Evolutionary conservation across 2,329 filamentous ascomycete species (phyloP).

Genomic region (Pseudogymnoascus sp.): DNA sequence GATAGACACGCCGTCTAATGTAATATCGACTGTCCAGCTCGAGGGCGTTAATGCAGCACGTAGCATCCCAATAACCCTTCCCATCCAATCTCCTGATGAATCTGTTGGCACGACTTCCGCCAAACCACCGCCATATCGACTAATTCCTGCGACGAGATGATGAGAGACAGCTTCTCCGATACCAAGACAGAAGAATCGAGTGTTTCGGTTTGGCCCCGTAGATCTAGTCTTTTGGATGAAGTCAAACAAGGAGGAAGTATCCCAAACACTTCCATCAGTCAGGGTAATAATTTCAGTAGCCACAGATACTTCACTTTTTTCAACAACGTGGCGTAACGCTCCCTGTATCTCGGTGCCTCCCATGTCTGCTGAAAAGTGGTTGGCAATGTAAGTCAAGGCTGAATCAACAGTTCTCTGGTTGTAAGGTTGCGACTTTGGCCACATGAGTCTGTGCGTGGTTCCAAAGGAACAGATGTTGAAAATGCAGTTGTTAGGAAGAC

Average conservation of each 20-base stretch:
- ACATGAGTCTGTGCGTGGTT: slow-evolving; percentile 38
- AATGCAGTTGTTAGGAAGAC: slow-evolving; percentile 52
- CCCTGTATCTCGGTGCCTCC: slow-evolving; percentile 47
- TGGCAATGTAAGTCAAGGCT: slow-evolving; percentile 34
- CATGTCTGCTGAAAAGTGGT: slow-evolving; percentile 36
- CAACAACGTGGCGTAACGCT: slow-evolving; percentile 39
- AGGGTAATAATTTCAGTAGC: slow-evolving; percentile 47
- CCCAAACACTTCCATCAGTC: slow-evolving; percentile 48
- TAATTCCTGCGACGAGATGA: slow-evolving; percentile 46
- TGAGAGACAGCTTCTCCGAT: slow-evolving; percentile 45
- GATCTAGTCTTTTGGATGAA: slow-evolving; percentile 30
- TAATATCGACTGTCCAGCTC: slow-evolving; percentile 8
- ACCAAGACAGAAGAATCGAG: slow-evolving; percentile 48
- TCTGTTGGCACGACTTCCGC: slow-evolving; percentile 47
- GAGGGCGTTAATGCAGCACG: slow-evolving; percentile 10
- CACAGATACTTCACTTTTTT: neutral
- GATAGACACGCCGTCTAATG: neutral
- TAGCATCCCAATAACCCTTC: slow-evolving; percentile 10
- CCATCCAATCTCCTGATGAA: slow-evolving; percentile 5
- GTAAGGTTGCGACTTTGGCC: slow-evolving; percentile 40
- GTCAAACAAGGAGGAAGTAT: slow-evolving; percentile 35
- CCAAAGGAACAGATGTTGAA: slow-evolving; percentile 69
- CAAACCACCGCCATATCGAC: slow-evolving; percentile 48
- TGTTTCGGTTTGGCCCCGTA: slow-evolving; percentile 22
- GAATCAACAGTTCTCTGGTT: slow-evolving; percentile 35